Evolutionary conservation across 108 stramenopile genomes (phyloP).

Genomic region (Conticribra weissflogii): DNA sequence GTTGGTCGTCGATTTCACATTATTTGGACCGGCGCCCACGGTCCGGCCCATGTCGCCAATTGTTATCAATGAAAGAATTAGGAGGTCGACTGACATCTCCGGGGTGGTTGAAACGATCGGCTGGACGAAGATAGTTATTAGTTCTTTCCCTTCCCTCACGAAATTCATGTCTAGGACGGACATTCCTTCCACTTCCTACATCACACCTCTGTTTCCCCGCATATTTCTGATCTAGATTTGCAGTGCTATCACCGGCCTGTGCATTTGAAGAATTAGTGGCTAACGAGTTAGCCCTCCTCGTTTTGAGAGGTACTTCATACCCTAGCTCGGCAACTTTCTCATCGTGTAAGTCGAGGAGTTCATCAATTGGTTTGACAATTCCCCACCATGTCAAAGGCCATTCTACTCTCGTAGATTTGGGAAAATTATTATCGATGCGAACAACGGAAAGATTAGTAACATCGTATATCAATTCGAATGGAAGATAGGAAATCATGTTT

Average conservation of each 20-base stretch:
- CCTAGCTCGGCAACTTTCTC: slow-evolving; percentile 24
- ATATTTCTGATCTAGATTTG: neutral
- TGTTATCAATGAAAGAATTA: no score
- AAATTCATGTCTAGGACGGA: neutral
- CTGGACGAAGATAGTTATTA: neutral
- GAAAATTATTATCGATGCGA: no score
- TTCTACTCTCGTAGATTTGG: slow-evolving; percentile 7
- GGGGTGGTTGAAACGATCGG: neutral
- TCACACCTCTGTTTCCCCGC: neutral
- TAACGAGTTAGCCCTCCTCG: neutral
- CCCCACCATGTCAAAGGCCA: slow-evolving; percentile 54
- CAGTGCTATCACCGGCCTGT: neutral
- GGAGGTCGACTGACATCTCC: neutral
- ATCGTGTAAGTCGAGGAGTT: slow-evolving; percentile 32
- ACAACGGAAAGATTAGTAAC: no score
- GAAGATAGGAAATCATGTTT: no score
- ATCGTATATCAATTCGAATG: no score
- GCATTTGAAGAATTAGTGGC: neutral
- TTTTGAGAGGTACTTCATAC: slow-evolving; percentile 18
- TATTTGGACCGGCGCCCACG: neutral
- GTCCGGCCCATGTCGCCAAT: neutral
- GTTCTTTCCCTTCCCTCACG: neutral
- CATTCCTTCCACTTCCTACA: neutral
- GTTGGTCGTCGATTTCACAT: neutral
- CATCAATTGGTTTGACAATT: slow-evolving; percentile 26